phyloP scores from a whole-genome alignment of 2,329 filamentous ascomycete genomes.

The Colletotrichum sp. region DNA sequence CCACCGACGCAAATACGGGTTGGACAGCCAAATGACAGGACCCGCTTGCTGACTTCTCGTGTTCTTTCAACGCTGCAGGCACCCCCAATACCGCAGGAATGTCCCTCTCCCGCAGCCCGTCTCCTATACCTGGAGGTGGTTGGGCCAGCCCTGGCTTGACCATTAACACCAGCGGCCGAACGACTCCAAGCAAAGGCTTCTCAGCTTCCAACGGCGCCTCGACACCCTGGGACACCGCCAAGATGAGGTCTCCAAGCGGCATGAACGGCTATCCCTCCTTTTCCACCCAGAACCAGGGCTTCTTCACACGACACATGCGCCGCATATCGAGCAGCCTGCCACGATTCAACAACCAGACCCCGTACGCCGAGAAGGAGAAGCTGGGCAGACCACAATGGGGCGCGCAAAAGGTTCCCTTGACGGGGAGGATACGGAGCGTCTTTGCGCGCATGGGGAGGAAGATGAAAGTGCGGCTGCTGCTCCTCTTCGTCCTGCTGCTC shows the following conservation, averaged over 20 bases:
- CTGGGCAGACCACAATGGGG: conserved; percentile 63
- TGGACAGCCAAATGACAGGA: conserved; percentile 4
- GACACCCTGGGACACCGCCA: conserved; percentile 83
- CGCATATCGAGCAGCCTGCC: conserved; percentile 81
- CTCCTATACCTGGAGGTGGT: conserved; percentile 81
- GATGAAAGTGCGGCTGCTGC: conserved; percentile 65
- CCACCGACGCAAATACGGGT: conserved; percentile 6
- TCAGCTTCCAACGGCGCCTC: conserved; percentile 56
- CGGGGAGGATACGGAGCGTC: conserved; percentile 51
- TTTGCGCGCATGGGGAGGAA: conserved; percentile 64
- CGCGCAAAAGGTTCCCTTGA: conserved; percentile 46
- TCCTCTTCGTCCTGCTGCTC: conserved; percentile 64
- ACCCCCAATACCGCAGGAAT: conserved; percentile 66
- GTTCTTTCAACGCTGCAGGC: conserved; percentile 40
- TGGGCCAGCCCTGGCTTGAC: conserved; percentile 86
- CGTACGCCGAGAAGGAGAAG: conserved; percentile 82
- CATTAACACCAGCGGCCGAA: conserved; percentile 70
- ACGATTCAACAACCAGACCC: conserved; percentile 62
- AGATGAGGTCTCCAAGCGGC: conserved; percentile 71
- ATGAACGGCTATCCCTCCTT: conserved; percentile 80
- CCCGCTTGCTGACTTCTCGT: conserved; percentile 23
- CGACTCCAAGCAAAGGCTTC: conserved; percentile 65
- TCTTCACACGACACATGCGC: conserved; percentile 85
- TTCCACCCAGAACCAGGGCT: conserved; percentile 81
- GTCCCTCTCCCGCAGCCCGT: conserved; percentile 88